phyloP scores from a whole-genome alignment of 768 basidiomycete genomes.

The Serpula lacrymans region DNA sequence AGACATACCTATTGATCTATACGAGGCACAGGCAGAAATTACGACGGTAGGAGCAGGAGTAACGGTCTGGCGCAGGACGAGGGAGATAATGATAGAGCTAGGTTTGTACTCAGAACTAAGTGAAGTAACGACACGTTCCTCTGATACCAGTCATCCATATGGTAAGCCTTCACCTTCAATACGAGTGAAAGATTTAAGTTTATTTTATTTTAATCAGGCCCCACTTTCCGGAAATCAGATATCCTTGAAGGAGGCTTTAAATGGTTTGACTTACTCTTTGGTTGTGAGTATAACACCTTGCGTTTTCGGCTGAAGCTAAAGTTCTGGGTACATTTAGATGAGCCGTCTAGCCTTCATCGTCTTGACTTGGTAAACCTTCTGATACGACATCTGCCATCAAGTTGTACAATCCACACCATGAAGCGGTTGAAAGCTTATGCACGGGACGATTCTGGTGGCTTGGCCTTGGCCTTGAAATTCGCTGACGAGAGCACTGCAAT shows the following conservation, averaged over 20 bases:
- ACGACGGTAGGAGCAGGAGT: constrained; percentile 37
- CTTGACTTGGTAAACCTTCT: constrained; percentile 24
- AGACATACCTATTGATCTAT: constrained; percentile 35
- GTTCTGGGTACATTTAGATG: not conserved
- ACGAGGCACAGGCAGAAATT: constrained; percentile 38
- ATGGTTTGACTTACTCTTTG: constrained; percentile 1
- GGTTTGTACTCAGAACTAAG: constrained; percentile 27
- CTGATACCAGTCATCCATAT: constrained; percentile 4
- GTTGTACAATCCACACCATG: constrained; percentile 19
- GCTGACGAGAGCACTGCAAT: constrained; percentile 29
- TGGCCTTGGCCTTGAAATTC: constrained; percentile 19
- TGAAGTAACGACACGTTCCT: constrained; percentile 11
- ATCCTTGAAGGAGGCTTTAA: constrained; percentile 3
- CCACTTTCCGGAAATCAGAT: constrained; percentile 4
- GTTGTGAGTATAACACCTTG: not conserved
- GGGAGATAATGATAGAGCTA: constrained; percentile 39
- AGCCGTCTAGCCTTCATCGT: constrained; percentile 15
- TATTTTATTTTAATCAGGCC: not conserved
- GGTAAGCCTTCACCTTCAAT: no score
- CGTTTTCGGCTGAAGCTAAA: no score
- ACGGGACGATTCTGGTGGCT: constrained; percentile 1
- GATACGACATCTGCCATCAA: constrained; percentile 13
- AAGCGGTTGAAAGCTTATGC: constrained; percentile 29
- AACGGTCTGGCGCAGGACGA: constrained; percentile 44
- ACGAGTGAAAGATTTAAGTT: no score